Evolutionary conservation across 1,139 yeast species (phyloP), one percentile per base, ranked within the genome.

Genomic region (Magnusiomyces magnusii): DNA sequence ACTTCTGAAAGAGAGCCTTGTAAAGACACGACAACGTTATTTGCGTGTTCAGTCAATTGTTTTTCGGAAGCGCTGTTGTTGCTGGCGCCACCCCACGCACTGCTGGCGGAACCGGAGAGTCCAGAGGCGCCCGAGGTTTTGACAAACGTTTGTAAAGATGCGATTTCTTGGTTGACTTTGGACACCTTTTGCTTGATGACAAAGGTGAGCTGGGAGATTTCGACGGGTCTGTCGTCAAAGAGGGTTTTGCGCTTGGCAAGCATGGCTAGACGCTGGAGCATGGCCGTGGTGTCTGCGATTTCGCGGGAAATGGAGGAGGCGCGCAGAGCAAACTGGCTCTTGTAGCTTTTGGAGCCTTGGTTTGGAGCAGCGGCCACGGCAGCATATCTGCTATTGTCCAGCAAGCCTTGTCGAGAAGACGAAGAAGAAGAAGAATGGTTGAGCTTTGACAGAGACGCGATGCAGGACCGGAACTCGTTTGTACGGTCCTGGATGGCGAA

Each of bases 181-280:
- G 92, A 87, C 51, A 95, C 89, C 70, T 91, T 96, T 71, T 93
- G 97, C 69, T 93, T 95, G 68, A 93, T 91, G 55, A 93, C 87
- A 69, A 87, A 89, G 0, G 99, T 91, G 65, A 95, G 78, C 71
- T 93, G 97, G 23, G 93, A 89, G 62, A 95, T 89, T 70, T 93
- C 99, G 36, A 88, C 85, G 0, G 99, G 97, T 66, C 87, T 85
- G 72, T 95, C 99, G 70, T 92, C 97, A 67, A 93, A 89, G 68
- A 93, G 75, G n/a, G 97, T 96, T 71, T 91, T 92, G 66, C 92
- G 78, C 71, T 87, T 89, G 10, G 99, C 97, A 63, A 93, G 68
- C 63, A 73, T 74, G 1, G 99, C 97, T 56, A 93, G 78, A 66
- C 91, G 86, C 55, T 87, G 84, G 61, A 95, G 78, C 67, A 91